Evolutionary conservation across 169 alveolate species (phyloP), one percentile per base, ranked within the genome.

Genomic region (Cryptosporidium sp.): DNA sequence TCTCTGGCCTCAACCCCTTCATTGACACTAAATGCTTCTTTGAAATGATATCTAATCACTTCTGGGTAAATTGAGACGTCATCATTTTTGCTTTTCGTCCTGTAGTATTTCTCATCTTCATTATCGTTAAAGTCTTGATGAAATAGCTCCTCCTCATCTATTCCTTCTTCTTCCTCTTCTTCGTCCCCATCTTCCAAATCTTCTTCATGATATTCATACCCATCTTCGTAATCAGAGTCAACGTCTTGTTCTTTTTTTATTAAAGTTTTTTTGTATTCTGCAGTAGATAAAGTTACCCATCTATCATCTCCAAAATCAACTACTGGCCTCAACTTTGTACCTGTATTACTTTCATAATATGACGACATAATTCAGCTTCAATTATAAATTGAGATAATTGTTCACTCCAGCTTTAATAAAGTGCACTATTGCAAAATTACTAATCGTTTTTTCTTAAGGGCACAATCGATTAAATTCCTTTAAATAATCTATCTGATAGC

Each of bases 271-370:
- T 80, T 80, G 62, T 62, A 80, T 65, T 80, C 89, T 39, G 89
- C 75, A 23, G 89, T 80, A 23, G 89, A 80, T 80, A 80, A 67
- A n/a, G 89, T 26, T 7, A 80, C 89, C 89, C 89, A 80, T 65
- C 89, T 80, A 23, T 80, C 89, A 80, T 80, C 89, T 9, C 75
- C 75, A 45, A 80, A 80, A 35, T 80, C 89, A 41, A 65, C 89
- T 23, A 80, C 89, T 31, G 89, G 89, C 41, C 89, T 80, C 39
- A 80, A 16, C 52, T 80, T 80, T 31, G 86, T 73, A 33, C 86
- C 86, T 23, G 75, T 80, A 23, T 65, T 80, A 48, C 50, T 48
- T 39, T 80, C 89, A 67, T 80, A 67, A 80, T 29, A 18, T 59
- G 73, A 80, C 62, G 89, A 35, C 89, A 80, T 80, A 61, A 31